A percentile compares a stretch with the other conserved stretches of the same genome.
These are phyloP conservation scores for Cyclostephanos tholiformis DNA, from an alignment of 108 stramenopile species.

Conservation along the genomic window DNA sequence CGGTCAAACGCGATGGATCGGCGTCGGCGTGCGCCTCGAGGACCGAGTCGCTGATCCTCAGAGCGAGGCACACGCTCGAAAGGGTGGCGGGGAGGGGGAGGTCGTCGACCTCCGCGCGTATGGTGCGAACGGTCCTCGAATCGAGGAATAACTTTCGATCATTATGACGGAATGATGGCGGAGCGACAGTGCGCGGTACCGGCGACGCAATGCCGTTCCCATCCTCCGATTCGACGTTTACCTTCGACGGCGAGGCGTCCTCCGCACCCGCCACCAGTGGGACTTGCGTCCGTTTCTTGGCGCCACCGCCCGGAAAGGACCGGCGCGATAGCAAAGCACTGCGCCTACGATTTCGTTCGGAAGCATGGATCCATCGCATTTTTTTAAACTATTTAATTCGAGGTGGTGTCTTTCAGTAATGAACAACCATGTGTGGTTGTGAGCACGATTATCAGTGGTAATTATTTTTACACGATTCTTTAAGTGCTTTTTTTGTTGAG, in stretches of 20 bases:
- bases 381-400: neutral
- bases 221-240: neutral
- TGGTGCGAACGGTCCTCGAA: conserved; percentile 4
- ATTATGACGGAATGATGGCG: neutral
- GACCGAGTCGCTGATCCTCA: conserved; percentile 6
- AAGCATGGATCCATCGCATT: neutral
- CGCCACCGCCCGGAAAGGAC: neutral
- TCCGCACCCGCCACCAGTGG: neutral
- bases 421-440: too few relatives aligned
- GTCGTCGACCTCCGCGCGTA: conserved; percentile 22
- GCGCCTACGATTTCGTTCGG: neutral
- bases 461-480: too few relatives aligned
- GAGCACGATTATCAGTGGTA: too few relatives aligned
- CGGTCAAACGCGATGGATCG: neutral
- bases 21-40: conserved; percentile 6
- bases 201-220: neutral
- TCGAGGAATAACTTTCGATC: conserved; percentile 17
- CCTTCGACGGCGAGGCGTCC: neutral
- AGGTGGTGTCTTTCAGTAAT: too few relatives aligned
- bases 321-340: neutral
- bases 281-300: neutral
- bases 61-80: conserved; percentile 19
- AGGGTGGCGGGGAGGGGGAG: conserved; percentile 35
- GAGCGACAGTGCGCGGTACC: neutral
- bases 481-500: too few relatives aligned